These are phyloP conservation scores for Antarctomyces pellizariae DNA, from an alignment of 495 filamentous ascomycete genomes.

Conservation along the genomic window DNA sequence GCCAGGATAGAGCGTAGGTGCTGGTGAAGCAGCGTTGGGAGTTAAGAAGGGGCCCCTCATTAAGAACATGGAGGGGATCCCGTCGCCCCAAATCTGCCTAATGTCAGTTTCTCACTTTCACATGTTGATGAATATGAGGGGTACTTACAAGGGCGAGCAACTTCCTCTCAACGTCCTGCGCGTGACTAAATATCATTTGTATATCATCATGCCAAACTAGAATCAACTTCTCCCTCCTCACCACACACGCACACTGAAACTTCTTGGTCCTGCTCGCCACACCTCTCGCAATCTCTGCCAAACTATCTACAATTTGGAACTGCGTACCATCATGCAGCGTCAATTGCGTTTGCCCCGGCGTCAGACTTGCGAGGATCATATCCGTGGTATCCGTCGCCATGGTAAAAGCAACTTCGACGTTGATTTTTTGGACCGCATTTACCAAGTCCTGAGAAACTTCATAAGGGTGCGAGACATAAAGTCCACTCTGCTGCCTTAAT, in stretches of 20 bases:
- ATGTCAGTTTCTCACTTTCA: too few species aligned
- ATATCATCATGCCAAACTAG: constrained; percentile 18
- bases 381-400: constrained; percentile 17
- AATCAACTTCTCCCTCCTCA: constrained; percentile 15
- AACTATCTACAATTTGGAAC: constrained; percentile 15
- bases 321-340: constrained; percentile 12
- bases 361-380: constrained; percentile 13
- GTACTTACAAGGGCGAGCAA: constrained; percentile 3
- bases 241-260: constrained; percentile 12
- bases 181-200: constrained; percentile 16
- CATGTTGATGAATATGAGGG: too few species aligned
- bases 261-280: too few species aligned
- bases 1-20: too few species aligned
- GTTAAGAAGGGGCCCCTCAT: too few species aligned
- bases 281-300: constrained; percentile 7
- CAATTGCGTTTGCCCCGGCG: constrained; percentile 16
- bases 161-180: constrained; percentile 15
- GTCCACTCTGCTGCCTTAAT: too few species aligned
- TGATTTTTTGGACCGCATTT: constrained; percentile 10
- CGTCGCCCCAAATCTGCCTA: too few species aligned
- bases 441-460: too few species aligned
- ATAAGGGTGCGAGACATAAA: too few species aligned
- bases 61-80: not conserved
- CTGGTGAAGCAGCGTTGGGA: too few species aligned
- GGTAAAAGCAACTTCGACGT: constrained; percentile 15